phyloP scores from a whole-genome alignment of 768 basidiomycete genomes.

The Podaxis rugospora region DNA sequence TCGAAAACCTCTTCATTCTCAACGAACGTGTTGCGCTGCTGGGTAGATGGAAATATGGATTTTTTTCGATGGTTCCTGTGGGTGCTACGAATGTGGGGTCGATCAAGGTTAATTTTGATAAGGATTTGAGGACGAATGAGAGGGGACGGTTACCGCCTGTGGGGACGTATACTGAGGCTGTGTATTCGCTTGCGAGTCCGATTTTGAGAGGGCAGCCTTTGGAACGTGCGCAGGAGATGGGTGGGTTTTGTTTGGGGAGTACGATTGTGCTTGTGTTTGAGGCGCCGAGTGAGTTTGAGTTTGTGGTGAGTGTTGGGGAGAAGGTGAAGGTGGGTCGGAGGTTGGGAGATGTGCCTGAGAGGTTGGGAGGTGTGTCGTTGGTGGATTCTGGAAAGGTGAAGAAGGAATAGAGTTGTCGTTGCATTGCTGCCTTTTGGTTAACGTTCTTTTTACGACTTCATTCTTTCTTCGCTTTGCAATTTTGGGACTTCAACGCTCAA shows the following conservation, averaged over 20 bases:
- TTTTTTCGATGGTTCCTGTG: conserved; percentile 97
- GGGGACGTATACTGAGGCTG: conserved; percentile 89
- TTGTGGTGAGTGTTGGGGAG: conserved; percentile 70
- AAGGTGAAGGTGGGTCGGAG: conserved; percentile 85
- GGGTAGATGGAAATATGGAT: conserved; percentile 92
- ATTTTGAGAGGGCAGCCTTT: conserved; percentile 88
- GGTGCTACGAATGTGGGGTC: conserved; percentile 98
- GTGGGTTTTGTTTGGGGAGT: conserved; percentile 92
- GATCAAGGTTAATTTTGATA: conserved; percentile 94
- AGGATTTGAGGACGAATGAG: conserved; percentile 86
- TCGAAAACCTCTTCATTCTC: conserved; percentile 93
- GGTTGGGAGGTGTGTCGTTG: conserved; percentile 21
- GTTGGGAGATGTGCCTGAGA: conserved; percentile 56
- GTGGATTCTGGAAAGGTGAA: background rate
- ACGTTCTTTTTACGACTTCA: background rate
- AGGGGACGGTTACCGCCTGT: conserved; percentile 67
- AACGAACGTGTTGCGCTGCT: conserved; percentile 96
- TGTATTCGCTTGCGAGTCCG: conserved; percentile 80
- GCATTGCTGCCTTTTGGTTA: background rate
- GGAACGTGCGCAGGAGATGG: conserved; percentile 89
- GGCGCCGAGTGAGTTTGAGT: conserved; percentile 81
- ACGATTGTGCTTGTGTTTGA: conserved; percentile 98
- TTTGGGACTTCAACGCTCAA: background rate
- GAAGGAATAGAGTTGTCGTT: background rate
- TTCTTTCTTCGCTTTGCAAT: background rate